Percentiles rank a stretch among this genome's conserved stretches.
phyloP scores from a whole-genome alignment of 352 stramenopile species.

The Phytophthora palmivora region DNA sequence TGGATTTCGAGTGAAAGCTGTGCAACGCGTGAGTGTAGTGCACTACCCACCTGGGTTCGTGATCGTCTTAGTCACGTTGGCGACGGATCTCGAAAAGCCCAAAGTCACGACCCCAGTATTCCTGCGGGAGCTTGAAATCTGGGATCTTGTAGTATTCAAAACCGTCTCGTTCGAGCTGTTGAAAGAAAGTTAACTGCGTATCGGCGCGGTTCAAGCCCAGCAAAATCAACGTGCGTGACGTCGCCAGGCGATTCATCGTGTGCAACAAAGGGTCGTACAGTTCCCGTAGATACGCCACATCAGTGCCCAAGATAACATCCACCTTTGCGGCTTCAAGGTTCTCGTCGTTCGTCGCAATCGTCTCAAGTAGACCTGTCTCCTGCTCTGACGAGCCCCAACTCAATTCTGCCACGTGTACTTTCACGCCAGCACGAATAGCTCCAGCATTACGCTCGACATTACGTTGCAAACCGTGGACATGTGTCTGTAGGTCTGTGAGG shows the following conservation, averaged over 20 bases:
- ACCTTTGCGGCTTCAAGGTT: conserved; percentile 35
- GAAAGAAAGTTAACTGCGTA: conserved; percentile 73
- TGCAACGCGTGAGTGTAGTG: conserved; percentile 1
- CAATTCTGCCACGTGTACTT: conserved; percentile 66
- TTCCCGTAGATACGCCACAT: conserved; percentile 80
- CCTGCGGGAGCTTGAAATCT: conserved; percentile 56
- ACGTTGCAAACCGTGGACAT: conserved; percentile 62
- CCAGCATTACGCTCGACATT: conserved; percentile 64
- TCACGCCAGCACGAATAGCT: conserved; percentile 35
- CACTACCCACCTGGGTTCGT: neutral
- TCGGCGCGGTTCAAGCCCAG: conserved; percentile 80
- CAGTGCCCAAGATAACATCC: conserved; percentile 82
- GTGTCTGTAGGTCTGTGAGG: conserved; percentile 70
- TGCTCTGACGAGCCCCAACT: conserved; percentile 59
- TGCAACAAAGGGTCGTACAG: conserved; percentile 79
- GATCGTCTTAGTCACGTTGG: conserved; percentile 6
- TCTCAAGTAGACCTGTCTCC: conserved; percentile 52
- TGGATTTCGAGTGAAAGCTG: conserved; percentile 12
- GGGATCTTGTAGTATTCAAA: conserved; percentile 89
- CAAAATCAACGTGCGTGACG: conserved; percentile 57
- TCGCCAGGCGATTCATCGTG: conserved; percentile 60
- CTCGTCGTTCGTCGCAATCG: conserved; percentile 23
- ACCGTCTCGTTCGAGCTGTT: conserved; percentile 64
- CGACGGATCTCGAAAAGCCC: conserved; percentile 78
- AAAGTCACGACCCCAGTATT: conserved; percentile 82